A percentile compares a stretch with the other conserved stretches of the same genome.
Evolutionary conservation across 2,329 filamentous ascomycete species (phyloP).

Genomic region (Colletotrichum aenigma): DNA sequence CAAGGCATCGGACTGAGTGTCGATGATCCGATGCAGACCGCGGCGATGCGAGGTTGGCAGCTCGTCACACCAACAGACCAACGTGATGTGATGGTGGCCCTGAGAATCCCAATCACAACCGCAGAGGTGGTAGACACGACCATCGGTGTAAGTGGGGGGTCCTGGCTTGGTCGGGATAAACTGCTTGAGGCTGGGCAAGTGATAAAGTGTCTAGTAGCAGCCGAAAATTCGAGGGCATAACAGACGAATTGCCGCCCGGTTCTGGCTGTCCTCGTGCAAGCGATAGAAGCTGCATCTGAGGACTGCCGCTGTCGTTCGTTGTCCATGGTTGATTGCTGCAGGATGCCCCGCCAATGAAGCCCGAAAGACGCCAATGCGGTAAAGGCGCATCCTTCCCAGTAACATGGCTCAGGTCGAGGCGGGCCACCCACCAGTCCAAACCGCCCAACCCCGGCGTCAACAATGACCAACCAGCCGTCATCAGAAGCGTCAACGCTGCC

Average conservation of each 20-base stretch:
- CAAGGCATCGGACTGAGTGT: background rate
- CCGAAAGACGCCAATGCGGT: background rate
- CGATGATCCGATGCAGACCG: background rate
- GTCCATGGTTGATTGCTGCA: slow-evolving; percentile 2
- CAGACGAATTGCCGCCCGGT: background rate
- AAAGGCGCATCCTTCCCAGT: slow-evolving; percentile 4
- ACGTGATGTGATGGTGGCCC: background rate
- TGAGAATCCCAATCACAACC: background rate
- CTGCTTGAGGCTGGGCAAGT: background rate
- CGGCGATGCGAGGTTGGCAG: background rate
- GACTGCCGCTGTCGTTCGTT: slow-evolving; percentile 10
- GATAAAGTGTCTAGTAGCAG: background rate
- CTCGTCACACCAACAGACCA: background rate
- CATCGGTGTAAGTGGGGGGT: slow-evolving; percentile 1
- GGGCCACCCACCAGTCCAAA: background rate
- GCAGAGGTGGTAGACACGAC: background rate
- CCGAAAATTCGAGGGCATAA: background rate
- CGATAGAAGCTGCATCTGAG: background rate
- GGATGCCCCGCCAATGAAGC: slow-evolving; percentile 14
- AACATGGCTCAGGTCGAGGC: background rate
- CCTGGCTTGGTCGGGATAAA: background rate
- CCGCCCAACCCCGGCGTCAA: background rate
- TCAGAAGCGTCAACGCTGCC: background rate
- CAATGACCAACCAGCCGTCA: background rate
- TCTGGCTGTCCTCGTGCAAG: background rate